Conservation (phyloP, 116 monocot genomes). For the Phalaenopsis hybrid region DNA sequence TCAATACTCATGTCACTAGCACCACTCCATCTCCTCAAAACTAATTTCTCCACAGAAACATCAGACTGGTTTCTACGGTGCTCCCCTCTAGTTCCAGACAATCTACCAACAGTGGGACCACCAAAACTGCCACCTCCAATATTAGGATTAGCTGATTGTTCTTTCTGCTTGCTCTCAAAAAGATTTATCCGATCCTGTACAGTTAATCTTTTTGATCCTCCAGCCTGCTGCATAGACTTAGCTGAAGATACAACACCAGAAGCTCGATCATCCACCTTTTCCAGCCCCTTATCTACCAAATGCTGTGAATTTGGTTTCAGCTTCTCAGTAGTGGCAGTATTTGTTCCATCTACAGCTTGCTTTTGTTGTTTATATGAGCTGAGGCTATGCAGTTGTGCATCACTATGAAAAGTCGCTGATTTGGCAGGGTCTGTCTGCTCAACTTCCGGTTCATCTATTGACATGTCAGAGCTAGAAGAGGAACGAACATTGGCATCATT, state of each 20-base stretch:
- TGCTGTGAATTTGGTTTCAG: slow-evolving; percentile 6
- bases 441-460: slow-evolving; percentile 68
- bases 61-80: slow-evolving; percentile 73
- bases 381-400: neutral
- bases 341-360: neutral
- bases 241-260: slow-evolving; percentile 13
- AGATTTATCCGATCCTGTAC: slow-evolving; percentile 93
- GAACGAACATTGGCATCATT: slow-evolving; percentile 49
- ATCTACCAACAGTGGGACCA: slow-evolving; percentile 29
- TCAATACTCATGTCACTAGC: slow-evolving; percentile 99
- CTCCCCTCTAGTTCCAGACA: slow-evolving; percentile 43
- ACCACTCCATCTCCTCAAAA: slow-evolving; percentile 93
- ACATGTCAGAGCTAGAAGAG: slow-evolving; percentile 92
- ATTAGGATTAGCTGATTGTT: slow-evolving; percentile 33
- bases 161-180: slow-evolving; percentile 90
- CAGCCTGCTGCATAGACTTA: slow-evolving; percentile 23
- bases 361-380: neutral
- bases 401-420: neutral
- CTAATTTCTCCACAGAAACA: slow-evolving; percentile 62
- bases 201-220: slow-evolving; percentile 54
- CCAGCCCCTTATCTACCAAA: slow-evolving; percentile 14
- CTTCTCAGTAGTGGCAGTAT: slow-evolving; percentile 6
- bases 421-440: slow-evolving; percentile 6
- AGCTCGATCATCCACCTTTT: slow-evolving; percentile 18
- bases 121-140: slow-evolving; percentile 11